A percentile compares a stretch with the other conserved stretches of the same genome.
Conservation (phyloP, 495 filamentous ascomycete species). For the Aspergillus nidulans region DNA sequence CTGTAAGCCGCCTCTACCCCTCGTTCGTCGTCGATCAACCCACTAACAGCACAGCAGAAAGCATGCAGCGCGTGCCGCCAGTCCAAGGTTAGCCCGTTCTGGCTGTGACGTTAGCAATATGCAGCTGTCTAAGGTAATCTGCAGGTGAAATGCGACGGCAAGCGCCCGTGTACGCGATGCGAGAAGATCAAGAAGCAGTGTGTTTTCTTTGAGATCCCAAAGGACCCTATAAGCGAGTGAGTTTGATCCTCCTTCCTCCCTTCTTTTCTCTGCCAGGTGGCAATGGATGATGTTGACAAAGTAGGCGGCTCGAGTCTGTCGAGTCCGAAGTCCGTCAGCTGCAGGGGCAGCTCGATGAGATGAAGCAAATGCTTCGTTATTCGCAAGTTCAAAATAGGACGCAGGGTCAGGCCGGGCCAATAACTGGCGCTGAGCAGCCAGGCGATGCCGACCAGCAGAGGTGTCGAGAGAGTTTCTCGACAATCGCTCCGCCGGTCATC, state of each 20-base stretch:
- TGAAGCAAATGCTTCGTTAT: slow-evolving; percentile 23
- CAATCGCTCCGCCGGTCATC: neutral
- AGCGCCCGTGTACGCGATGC: slow-evolving; percentile 37
- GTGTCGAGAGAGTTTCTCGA: neutral
- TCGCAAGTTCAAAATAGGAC: neutral
- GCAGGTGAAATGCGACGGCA: slow-evolving; percentile 39
- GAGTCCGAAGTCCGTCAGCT: slow-evolving; percentile 31
- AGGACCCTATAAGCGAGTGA: slow-evolving; percentile 32
- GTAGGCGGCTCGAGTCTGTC: slow-evolving; percentile 30
- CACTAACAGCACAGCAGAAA: slow-evolving; percentile 20
- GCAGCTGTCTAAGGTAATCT: too few relatives aligned
- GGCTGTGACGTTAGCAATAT: too few relatives aligned
- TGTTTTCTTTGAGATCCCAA: slow-evolving; percentile 35
- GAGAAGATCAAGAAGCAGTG: slow-evolving; percentile 32
- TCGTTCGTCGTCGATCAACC: too few relatives aligned
- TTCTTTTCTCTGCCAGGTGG: too few relatives aligned
- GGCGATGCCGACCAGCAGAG: neutral
- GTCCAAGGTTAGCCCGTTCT: slow-evolving; percentile 27
- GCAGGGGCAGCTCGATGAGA: slow-evolving; percentile 25
- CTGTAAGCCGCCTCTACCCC: slow-evolving; percentile 18
- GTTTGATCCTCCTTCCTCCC: neutral
- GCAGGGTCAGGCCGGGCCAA: too few relatives aligned
- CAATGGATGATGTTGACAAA: neutral
- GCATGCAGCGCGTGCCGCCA: slow-evolving; percentile 35
- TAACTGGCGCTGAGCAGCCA: too few relatives aligned